Evolutionary conservation across 441 rosid species (phyloP), one percentile per base, ranked within the genome.

Genomic region (Euphorbia celastroides): DNA sequence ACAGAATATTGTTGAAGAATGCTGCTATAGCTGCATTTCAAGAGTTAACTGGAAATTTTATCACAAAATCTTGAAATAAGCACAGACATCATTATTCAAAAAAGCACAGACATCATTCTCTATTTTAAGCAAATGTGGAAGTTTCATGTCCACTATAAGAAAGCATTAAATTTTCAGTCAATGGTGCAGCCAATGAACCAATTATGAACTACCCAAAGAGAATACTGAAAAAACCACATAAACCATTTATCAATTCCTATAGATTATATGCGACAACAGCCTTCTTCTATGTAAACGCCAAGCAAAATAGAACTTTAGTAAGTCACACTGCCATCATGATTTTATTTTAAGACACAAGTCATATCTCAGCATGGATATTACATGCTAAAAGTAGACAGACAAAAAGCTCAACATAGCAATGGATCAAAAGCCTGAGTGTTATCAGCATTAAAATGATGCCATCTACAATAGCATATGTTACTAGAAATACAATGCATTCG

Each of bases 11-110:
- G 57, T 7, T 28, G 57, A 20, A 7, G 20, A n/a, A 19, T 32
- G 31, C 42, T 64, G 17, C 22, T 13, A 50, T 3, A 64, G 9
- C 23, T 44, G 36, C 44, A 42, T 17, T n/a, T 1, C 5, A 19
- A 16, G 23, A 62, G 46, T 14, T 6, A 5, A 27, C 56, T 11
- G 28, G 25, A 17, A 63, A 44, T 23, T 23, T 32, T 22, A 34
- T 28, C 41, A 52, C 51, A 13, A 65, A 65, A 22, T 20, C 17
- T 42, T 30, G 38, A 14, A 20, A 65, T 16, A 65, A 64, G 58
- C 46, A 50, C 36, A 7, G 58, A 48, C 6, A 34, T 17, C 11
- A 38, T 32, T 20, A 51, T n/a, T n/a, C n/a, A 12, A n/a, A 64
- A 23, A 64, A 64, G 60, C 60, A 65, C 41, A 7, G 46, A 31